Conservation (phyloP, 225 moss, liverwort and hornwort genomes). For the Pleurozium schreberi region DNA sequence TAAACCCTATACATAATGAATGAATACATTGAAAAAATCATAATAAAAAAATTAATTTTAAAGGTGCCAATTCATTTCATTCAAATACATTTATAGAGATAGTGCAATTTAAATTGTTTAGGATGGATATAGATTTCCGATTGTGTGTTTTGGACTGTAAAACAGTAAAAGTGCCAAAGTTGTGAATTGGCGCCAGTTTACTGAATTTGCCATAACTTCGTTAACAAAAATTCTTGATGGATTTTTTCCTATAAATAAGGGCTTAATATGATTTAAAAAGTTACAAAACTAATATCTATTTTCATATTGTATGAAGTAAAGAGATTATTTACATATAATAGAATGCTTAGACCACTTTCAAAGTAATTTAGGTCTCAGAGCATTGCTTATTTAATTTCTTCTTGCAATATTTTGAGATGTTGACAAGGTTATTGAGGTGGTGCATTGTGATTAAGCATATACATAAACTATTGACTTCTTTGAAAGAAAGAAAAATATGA, state of each 20-base stretch:
- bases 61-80: background rate
- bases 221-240: background rate
- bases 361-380: background rate
- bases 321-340: background rate
- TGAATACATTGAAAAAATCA: background rate
- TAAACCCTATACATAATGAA: background rate
- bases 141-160: too few relatives aligned
- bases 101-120: background rate
- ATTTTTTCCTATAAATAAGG: background rate
- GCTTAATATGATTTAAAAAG: background rate
- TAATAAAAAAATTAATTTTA: background rate
- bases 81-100: background rate
- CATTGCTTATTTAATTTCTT: background rate
- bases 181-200: too few relatives aligned
- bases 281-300: background rate
- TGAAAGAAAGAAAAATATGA: background rate
- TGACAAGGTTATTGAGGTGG: background rate
- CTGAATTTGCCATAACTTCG: background rate
- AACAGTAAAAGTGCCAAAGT: too few relatives aligned
- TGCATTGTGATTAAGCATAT: background rate
- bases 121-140: too few relatives aligned
- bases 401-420: fast-evolving
- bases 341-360: background rate
- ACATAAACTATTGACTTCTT: too few relatives aligned
- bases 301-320: background rate